Conservation (phyloP, 225 moss, liverwort and hornwort species). For the Antitrichia curtipendula region DNA sequence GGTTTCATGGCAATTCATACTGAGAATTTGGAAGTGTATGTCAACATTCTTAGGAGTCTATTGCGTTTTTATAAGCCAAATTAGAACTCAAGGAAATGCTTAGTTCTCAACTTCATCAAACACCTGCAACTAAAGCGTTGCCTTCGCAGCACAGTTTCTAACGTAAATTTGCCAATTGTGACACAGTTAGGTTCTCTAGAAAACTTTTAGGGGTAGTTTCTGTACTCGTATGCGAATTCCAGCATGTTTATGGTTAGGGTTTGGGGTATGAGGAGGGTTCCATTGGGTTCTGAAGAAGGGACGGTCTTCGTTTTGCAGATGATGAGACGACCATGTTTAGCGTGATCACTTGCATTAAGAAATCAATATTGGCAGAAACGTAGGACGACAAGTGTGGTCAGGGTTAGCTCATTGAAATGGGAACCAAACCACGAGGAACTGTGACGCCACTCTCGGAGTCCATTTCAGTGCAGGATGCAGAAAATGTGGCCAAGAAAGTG, state of each 20-base stretch:
- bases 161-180: not conserved
- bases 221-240: not conserved
- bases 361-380: not conserved
- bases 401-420: not conserved
- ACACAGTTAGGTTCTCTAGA: not conserved
- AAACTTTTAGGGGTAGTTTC: not conserved
- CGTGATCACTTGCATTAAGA: not conserved
- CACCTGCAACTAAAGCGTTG: not conserved
- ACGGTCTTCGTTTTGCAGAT: not conserved
- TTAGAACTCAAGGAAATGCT: not conserved
- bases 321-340: not conserved
- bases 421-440: conserved; percentile 33
- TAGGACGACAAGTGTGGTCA: not conserved
- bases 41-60: not conserved
- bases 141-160: not conserved
- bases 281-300: not conserved
- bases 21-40: not conserved
- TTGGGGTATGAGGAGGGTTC: not conserved
- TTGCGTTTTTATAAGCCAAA: not conserved
- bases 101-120: not conserved
- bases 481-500: conserved; percentile 57
- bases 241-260: not conserved
- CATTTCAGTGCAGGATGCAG: conserved; percentile 60
- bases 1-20: not conserved
- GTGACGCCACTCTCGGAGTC: conserved; percentile 66